Percentiles rank a stretch among this genome's conserved stretches.
These are phyloP conservation scores for Millerozyma miso DNA, from an alignment of 805 yeast genomes.

Conservation along the genomic window DNA sequence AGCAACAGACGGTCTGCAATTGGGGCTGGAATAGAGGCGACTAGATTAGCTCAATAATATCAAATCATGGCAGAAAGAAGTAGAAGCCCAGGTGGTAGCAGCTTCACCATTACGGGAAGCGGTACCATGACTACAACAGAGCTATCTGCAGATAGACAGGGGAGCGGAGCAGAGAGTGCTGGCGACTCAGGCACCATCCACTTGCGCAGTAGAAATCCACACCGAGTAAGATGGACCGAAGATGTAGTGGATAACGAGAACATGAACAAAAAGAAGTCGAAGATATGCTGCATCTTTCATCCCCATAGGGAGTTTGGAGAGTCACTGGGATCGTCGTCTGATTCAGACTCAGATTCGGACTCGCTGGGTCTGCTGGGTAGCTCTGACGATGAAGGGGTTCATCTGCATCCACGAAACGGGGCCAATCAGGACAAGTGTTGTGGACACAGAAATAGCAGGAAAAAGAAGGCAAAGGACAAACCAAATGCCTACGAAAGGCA, in stretches of 20 bases:
- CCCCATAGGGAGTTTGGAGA: conserved; percentile 65
- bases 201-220: conserved; percentile 16
- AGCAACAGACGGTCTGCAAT: too few species aligned
- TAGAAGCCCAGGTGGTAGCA: neutral
- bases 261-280: conserved; percentile 83
- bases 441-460: conserved; percentile 7
- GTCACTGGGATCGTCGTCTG: conserved; percentile 17
- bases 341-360: conserved; percentile 14
- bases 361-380: neutral
- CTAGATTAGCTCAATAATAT: neutral
- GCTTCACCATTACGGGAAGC: neutral
- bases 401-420: conserved; percentile 1
- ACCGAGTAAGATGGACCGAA: conserved; percentile 76
- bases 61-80: neutral
- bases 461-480: conserved; percentile 24
- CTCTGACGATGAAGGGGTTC: conserved; percentile 6
- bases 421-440: neutral
- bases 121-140: neutral
- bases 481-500: conserved; percentile 90
- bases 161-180: neutral
- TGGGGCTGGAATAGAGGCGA: too few species aligned
- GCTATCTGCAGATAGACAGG: neutral
- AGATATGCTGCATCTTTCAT: conserved; percentile 85
- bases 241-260: conserved; percentile 88
- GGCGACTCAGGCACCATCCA: neutral